Evolutionary conservation across 2,329 filamentous ascomycete genomes (phyloP).

Genomic region (Phialophora tarda): DNA sequence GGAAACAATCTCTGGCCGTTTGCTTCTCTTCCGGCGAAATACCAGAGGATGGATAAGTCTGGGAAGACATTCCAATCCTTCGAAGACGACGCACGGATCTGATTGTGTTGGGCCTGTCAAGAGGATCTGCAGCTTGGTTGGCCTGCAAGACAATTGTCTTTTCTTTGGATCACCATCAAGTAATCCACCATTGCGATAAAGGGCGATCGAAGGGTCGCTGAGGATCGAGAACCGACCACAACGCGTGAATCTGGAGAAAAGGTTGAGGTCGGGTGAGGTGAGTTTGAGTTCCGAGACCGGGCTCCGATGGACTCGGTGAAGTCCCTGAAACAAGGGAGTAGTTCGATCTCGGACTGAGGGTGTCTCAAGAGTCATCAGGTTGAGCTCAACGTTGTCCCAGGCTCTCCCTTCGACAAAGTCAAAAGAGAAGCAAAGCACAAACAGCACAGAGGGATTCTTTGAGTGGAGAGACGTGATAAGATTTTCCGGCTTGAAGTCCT

Average conservation of each 20-base stretch:
- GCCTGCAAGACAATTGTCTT: not conserved
- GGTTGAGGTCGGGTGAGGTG: not conserved
- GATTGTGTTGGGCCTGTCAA: not conserved
- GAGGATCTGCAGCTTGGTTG: not conserved
- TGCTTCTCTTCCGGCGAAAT: not conserved
- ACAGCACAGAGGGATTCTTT: conserved; percentile 5
- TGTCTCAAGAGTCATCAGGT: not conserved
- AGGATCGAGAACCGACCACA: not conserved
- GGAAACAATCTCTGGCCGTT: not conserved
- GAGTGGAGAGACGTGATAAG: conserved; percentile 13
- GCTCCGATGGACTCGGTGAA: not conserved
- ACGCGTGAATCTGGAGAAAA: not conserved
- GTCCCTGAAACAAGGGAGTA: not conserved
- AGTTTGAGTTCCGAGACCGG: not conserved
- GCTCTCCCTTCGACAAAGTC: not conserved
- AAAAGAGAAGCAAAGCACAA: not conserved
- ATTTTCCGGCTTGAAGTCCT: not conserved
- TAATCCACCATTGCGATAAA: not conserved
- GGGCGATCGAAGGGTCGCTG: not conserved
- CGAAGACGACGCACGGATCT: not conserved
- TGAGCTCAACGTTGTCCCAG: not conserved
- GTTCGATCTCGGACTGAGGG: not conserved
- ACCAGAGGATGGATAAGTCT: not conserved
- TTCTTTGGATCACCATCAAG: not conserved
- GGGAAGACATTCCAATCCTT: not conserved